Evolutionary conservation across 2,329 filamentous ascomycete species (phyloP).

Genomic region (Botrytis fragariae): DNA sequence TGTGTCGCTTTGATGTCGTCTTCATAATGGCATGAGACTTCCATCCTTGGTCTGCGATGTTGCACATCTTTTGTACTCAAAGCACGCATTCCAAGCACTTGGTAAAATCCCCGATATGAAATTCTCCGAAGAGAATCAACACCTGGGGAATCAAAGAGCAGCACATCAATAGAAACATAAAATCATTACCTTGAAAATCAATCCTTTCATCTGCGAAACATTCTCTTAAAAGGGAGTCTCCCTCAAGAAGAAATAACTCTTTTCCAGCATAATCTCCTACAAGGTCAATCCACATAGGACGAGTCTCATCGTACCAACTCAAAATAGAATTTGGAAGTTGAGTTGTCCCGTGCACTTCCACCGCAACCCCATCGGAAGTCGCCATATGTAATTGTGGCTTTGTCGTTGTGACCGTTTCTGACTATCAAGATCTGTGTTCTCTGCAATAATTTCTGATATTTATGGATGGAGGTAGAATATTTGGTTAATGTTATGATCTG

Average conservation of each 20-base stretch:
- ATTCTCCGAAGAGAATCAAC: background rate
- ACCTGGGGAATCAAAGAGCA: background rate
- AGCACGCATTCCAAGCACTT: background rate
- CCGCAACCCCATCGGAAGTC: slow-evolving; percentile 14
- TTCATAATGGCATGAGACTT: background rate
- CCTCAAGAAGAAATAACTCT: slow-evolving; percentile 70
- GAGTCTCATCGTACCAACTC: slow-evolving; percentile 44
- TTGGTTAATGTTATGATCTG: slow-evolving; percentile 1
- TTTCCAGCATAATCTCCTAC: slow-evolving; percentile 74
- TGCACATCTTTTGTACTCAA: background rate
- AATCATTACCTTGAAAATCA: slow-evolving; percentile 53
- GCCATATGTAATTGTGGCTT: slow-evolving; percentile 13
- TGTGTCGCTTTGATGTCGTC: background rate
- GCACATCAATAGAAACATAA: background rate
- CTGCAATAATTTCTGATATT: slow-evolving; percentile 7
- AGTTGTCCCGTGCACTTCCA: slow-evolving; percentile 17
- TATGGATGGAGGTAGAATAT: background rate
- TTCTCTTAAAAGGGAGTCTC: slow-evolving; percentile 66
- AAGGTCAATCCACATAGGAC: slow-evolving; percentile 56
- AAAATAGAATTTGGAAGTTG: slow-evolving; percentile 29
- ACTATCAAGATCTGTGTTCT: background rate
- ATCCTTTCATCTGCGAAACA: slow-evolving; percentile 61
- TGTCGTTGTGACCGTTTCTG: slow-evolving; percentile 9
- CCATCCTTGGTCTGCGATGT: background rate
- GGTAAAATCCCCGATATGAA: background rate